Evolutionary conservation across 2,329 filamentous ascomycete species (phyloP).

Genomic region (Phoma sp.): DNA sequence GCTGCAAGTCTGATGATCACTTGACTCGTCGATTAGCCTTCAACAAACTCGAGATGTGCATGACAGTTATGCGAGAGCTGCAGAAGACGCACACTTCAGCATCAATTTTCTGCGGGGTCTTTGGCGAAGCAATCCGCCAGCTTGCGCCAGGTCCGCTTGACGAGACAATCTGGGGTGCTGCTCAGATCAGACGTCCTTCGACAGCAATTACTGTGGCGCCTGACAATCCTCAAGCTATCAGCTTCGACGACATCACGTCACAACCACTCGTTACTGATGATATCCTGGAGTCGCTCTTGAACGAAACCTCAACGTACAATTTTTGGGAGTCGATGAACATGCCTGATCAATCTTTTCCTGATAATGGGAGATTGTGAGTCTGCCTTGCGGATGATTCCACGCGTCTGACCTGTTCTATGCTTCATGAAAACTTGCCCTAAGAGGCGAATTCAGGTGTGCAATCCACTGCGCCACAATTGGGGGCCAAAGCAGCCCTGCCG

Average conservation of each 20-base stretch:
- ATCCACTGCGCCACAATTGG: no score
- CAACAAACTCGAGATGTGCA: slow-evolving; percentile 17
- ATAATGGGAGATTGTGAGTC: background rate
- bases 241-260: background rate
- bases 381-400: no score
- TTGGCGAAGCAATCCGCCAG: slow-evolving; percentile 12
- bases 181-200: background rate
- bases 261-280: slow-evolving; percentile 3
- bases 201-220: background rate
- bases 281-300: slow-evolving; percentile 6
- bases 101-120: slow-evolving; percentile 13
- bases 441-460: no score
- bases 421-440: no score
- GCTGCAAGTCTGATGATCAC: slow-evolving; percentile 7
- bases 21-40: slow-evolving; percentile 8
- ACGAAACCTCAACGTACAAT: slow-evolving; percentile 11
- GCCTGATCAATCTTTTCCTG: background rate
- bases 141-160: slow-evolving; percentile 4
- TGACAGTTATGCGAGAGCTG: slow-evolving; percentile 15
- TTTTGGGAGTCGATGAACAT: slow-evolving; percentile 14
- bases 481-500: no score
- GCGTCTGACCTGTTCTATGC: no score
- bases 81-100: slow-evolving; percentile 15
- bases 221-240: background rate
- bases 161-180: slow-evolving; percentile 3